Evolutionary conservation across 2,329 filamentous ascomycete species (phyloP).

Genomic region (Didymella exigua): DNA sequence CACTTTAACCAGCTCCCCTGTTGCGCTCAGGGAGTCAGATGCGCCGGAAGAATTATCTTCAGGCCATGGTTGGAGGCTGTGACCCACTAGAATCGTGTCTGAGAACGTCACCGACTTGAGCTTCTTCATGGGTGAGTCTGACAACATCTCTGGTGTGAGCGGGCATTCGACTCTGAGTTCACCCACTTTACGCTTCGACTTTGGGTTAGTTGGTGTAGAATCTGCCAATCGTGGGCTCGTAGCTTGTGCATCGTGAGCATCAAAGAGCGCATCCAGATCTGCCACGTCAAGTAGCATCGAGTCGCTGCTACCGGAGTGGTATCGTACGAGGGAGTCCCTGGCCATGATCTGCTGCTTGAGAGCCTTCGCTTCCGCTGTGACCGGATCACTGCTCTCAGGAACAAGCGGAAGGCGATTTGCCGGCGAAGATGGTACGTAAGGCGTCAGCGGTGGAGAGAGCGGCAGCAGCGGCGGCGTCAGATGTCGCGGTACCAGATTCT

Average conservation of each 20-base stretch:
- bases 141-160: conserved; percentile 50
- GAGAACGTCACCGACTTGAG: conserved; percentile 50
- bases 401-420: conserved; percentile 45
- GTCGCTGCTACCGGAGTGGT: conserved; percentile 41
- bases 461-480: conserved; percentile 58
- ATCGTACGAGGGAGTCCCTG: conserved; percentile 41
- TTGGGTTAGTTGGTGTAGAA: conserved; percentile 21
- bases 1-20: conserved; percentile 42
- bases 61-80: conserved; percentile 38
- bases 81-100: conserved; percentile 44
- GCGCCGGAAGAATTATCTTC: conserved; percentile 22
- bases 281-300: conserved; percentile 40
- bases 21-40: conserved; percentile 33
- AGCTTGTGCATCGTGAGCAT: conserved; percentile 12
- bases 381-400: conserved; percentile 46
- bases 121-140: conserved; percentile 47
- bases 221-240: conserved; percentile 25
- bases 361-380: conserved; percentile 38
- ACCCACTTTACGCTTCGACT: conserved; percentile 40
- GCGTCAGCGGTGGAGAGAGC: conserved; percentile 48
- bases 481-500: conserved; percentile 8
- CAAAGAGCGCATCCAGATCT: conserved; percentile 9
- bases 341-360: conserved; percentile 44
- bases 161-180: conserved; percentile 55
- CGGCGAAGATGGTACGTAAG: conserved; percentile 50